Evolutionary conservation across 768 basidiomycete genomes (phyloP).

Genomic region (Tubosaeta sp.): DNA sequence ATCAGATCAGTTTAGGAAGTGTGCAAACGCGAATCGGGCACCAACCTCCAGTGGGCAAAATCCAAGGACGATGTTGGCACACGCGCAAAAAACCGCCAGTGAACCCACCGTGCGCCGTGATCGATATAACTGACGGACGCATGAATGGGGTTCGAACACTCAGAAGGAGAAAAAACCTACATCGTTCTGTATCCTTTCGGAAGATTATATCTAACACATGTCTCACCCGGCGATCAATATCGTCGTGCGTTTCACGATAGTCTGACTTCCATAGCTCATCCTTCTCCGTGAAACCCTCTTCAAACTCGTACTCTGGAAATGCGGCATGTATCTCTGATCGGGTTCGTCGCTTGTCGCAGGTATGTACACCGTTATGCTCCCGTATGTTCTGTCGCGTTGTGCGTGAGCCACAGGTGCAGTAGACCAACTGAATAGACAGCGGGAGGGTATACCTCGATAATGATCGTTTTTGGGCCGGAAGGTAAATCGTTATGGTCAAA

Average conservation of each 20-base stretch:
- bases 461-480: conserved; percentile 29
- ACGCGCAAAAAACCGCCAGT: conserved; percentile 52
- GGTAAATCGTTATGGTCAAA: conserved; percentile 39
- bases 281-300: conserved; percentile 53
- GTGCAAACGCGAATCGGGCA: neutral
- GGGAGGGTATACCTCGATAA: conserved; percentile 49
- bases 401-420: neutral
- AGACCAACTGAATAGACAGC: neutral
- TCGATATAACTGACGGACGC: conserved; percentile 40
- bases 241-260: conserved; percentile 19
- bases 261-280: conserved; percentile 53
- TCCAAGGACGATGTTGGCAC: conserved; percentile 33
- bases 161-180: conserved; percentile 27
- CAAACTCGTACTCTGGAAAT: conserved; percentile 46
- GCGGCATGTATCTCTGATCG: conserved; percentile 40
- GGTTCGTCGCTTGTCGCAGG: conserved; percentile 64
- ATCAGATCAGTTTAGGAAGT: neutral
- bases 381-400: conserved; percentile 49
- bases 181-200: conserved; percentile 35
- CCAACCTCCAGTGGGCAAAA: conserved; percentile 54
- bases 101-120: conserved; percentile 20
- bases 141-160: neutral
- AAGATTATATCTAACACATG: conserved; percentile 56
- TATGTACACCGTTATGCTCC: conserved; percentile 62
- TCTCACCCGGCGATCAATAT: conserved; percentile 44